Evolutionary conservation across 306 rosid genomes (phyloP), one percentile per base, ranked within the genome.

Genomic region (Aeschynomene evenia): DNA sequence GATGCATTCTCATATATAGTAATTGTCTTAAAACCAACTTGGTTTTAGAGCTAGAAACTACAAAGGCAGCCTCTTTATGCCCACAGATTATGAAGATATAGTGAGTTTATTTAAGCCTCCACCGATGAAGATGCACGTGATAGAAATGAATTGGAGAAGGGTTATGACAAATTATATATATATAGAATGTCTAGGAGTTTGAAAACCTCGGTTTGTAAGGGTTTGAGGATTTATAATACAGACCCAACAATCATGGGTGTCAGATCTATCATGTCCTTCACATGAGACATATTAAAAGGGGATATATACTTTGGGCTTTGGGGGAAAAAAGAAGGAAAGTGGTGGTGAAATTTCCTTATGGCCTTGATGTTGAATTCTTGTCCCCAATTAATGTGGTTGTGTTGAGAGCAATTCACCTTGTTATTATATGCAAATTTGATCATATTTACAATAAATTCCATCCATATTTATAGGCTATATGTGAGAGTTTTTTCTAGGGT

Each of bases 171-270:
- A 37, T 62, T 37, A 51, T n/a, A n/a, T n/a, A n/a, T n/a, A n/a
- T n/a, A n/a, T 53, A 76, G 88, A 83, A 88, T 76, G 83, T 71
- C 70, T 76, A 45, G 84, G 43, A 73, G 69, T 79, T 76, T 46
- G 80, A 57, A 74, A 78, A 52, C 86, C 86, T 71, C 23, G 40
- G 71, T 51, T 20, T 68, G 69, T 65, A 79, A 74, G 82, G 22
- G 62, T 48, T 82, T 50, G 67, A 28, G 85, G 78, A 59, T 74
- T n/a, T 65, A 60, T 36, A 68, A 19, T 72, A 46, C 72, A 70
- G 81, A 78, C 83, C 78, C 81, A 73, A 71, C 73, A 84, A 84
- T 86, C 89, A 80, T 88, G 81, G 81, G 79, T 77, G 84, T 83
- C 91, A 88, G 87, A 86, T 69, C 72, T 72, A 79, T 46, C 82